These are phyloP conservation scores for Alternaria infectoria DNA, from an alignment of 2,329 filamentous ascomycete genomes.

Conservation along the genomic window DNA sequence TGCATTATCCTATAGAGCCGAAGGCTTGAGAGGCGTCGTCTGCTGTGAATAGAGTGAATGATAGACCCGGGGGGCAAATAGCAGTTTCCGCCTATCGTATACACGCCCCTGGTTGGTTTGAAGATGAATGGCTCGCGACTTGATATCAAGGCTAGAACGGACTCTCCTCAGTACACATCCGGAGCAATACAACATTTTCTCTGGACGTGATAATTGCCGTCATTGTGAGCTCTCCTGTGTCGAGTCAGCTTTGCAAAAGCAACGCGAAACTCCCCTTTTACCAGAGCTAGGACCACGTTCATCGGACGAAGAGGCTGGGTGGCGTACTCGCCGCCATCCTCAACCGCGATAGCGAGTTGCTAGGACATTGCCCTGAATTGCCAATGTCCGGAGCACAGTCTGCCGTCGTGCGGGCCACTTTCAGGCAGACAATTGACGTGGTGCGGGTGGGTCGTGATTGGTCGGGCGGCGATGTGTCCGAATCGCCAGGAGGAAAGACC, in stretches of 20 bases:
- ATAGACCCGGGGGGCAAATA: background rate
- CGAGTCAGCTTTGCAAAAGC: background rate
- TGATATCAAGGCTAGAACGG: background rate
- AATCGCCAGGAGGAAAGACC: conserved; percentile 6
- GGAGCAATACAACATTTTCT: background rate
- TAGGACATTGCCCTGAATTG: background rate
- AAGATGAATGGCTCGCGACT: background rate
- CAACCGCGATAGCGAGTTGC: background rate
- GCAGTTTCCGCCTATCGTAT: background rate
- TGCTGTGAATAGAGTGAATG: background rate
- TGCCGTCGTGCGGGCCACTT: conserved; percentile 16
- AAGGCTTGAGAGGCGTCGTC: background rate
- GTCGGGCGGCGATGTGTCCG: conserved; percentile 1
- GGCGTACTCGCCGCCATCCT: background rate
- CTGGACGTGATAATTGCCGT: background rate
- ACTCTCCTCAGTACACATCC: background rate
- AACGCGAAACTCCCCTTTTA: background rate
- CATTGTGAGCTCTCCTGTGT: background rate
- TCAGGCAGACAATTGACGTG: conserved; percentile 13
- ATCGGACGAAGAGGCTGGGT: background rate
- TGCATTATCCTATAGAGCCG: background rate
- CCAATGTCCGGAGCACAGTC: background rate
- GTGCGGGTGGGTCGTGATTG: conserved; percentile 12
- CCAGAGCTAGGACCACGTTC: background rate
- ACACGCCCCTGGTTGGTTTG: background rate